Conservation (phyloP, 306 rosid genomes). For the Vigna radiata region DNA sequence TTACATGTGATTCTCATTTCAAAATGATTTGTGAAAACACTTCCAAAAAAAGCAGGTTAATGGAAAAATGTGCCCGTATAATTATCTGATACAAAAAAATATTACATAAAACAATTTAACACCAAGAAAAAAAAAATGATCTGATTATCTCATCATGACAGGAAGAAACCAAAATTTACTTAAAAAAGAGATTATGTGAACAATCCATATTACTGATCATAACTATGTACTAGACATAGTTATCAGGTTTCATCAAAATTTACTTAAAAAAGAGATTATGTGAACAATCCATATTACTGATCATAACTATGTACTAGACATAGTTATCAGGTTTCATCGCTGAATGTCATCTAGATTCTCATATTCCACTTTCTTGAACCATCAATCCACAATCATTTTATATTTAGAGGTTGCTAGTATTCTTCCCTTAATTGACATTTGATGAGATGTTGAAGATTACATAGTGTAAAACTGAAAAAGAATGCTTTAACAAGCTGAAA, state of each 20-base stretch:
- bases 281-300: no score
- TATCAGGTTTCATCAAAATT: no score
- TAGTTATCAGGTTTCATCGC: no score
- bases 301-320: background rate
- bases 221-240: background rate
- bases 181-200: no score
- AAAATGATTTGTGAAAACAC: no score
- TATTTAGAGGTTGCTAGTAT: background rate
- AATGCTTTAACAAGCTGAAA: background rate
- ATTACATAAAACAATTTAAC: background rate
- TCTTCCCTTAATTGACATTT: background rate
- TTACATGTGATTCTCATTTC: no score
- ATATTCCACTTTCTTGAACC: no score
- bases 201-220: no score
- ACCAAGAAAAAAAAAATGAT: no score
- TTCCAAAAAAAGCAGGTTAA: background rate
- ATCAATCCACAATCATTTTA: no score
- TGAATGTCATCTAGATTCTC: no score
- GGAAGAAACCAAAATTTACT: background rate
- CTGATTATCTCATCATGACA: background rate
- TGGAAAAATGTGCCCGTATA: background rate
- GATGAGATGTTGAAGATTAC: background rate
- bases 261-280: no score
- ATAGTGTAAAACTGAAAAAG: background rate
- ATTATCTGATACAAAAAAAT: background rate